These are phyloP conservation scores for Daldinia grandis DNA, from an alignment of 495 filamentous ascomycete genomes.

Conservation along the genomic window DNA sequence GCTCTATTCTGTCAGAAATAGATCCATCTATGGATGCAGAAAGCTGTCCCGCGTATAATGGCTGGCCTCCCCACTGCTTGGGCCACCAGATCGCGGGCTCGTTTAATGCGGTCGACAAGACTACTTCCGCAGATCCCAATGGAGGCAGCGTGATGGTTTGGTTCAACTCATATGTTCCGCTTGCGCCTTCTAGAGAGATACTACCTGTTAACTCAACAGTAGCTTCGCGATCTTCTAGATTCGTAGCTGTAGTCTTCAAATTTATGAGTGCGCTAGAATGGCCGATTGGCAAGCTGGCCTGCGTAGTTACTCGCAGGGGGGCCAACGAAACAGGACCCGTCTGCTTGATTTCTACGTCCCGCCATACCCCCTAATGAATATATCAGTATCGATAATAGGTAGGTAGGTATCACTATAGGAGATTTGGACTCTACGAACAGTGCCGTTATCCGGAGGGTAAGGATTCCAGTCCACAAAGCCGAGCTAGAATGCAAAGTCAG, in stretches of 20 bases:
- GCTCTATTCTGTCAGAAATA: conserved; percentile 55
- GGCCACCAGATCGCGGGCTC: conserved; percentile 60
- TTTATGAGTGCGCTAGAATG: conserved; percentile 52
- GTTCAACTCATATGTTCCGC: conserved; percentile 34
- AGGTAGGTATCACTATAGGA: conserved; percentile 40
- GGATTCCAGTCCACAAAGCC: conserved; percentile 76
- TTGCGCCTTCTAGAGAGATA: conserved; percentile 45
- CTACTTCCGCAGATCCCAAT: conserved; percentile 48
- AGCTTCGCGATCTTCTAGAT: conserved; percentile 53
- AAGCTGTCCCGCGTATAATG: conserved; percentile 53
- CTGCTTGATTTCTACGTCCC: conserved; percentile 65
- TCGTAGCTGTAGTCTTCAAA: conserved; percentile 59
- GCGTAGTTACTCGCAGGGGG: conserved; percentile 57
- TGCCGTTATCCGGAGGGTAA: conserved; percentile 64
- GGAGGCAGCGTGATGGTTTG: conserved; percentile 52
- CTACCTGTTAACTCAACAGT: conserved; percentile 51
- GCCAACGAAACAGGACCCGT: conserved; percentile 64
- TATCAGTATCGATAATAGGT: conserved; percentile 36
- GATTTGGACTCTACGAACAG: conserved; percentile 37
- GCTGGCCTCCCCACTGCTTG: conserved; percentile 58
- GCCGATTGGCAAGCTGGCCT: conserved; percentile 46
- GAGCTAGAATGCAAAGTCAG: neutral
- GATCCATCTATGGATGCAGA: conserved; percentile 46
- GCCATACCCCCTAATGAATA: conserved; percentile 62
- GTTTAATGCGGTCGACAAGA: conserved; percentile 48